A percentile compares a stretch with the other conserved stretches of the same genome.
Evolutionary conservation across 352 stramenopile species (phyloP).

Genomic region (Phytophthora nicotianae): DNA sequence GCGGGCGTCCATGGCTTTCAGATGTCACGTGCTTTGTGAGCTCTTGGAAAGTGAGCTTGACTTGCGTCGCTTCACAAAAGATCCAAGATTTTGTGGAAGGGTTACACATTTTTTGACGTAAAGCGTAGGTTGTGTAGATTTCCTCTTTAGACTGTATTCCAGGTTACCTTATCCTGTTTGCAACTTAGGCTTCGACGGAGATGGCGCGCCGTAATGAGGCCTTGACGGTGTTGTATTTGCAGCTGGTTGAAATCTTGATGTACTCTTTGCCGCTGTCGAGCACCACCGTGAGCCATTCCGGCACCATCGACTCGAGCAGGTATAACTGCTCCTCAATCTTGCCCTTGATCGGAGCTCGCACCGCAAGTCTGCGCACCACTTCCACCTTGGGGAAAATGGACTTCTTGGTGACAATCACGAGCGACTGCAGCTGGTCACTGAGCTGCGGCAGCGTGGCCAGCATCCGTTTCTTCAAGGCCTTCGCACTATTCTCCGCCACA

Average conservation of each 20-base stretch:
- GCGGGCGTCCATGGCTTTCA: slow-evolving; percentile 23
- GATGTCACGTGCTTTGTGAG: slow-evolving; percentile 1
- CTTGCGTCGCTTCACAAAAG: slow-evolving; percentile 26
- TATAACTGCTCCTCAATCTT: slow-evolving; percentile 75
- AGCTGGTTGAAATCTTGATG: slow-evolving; percentile 55
- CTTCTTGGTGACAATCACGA: slow-evolving; percentile 70
- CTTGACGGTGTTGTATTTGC: slow-evolving; percentile 80
- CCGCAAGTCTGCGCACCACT: slow-evolving; percentile 50
- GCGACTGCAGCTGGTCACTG: slow-evolving; percentile 78
- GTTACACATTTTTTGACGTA: slow-evolving; percentile 5
- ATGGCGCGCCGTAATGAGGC: slow-evolving; percentile 56
- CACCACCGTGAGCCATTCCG: slow-evolving; percentile 78
- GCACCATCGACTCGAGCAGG: slow-evolving; percentile 67
- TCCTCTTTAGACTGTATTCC: neutral
- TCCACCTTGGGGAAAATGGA: slow-evolving; percentile 56
- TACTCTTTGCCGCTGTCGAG: slow-evolving; percentile 69
- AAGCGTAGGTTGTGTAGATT: neutral
- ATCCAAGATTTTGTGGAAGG: slow-evolving; percentile 28
- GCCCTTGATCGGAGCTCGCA: slow-evolving; percentile 52
- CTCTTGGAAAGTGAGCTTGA: slow-evolving; percentile 27
- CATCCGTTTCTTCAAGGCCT: slow-evolving; percentile 49
- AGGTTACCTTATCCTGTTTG: neutral
- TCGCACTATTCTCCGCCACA: slow-evolving; percentile 46
- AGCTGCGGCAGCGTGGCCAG: slow-evolving; percentile 69
- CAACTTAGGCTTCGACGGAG: slow-evolving; percentile 25